Conservation (phyloP, 108 stramenopile species). For the Cyclostephanos tholiformis region DNA sequence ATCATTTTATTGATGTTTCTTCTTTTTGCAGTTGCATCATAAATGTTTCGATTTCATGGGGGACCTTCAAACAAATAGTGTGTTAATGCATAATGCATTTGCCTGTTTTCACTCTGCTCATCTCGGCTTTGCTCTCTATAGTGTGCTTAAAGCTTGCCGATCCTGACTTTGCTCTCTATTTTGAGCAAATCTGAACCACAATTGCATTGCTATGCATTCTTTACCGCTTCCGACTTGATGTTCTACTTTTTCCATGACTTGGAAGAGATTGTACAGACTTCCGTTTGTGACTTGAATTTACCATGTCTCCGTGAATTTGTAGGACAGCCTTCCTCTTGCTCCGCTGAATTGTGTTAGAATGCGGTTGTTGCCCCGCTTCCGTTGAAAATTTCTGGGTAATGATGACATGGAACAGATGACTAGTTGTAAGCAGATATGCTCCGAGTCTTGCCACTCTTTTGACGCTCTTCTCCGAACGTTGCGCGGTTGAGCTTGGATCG, state of each 20-base stretch:
- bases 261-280: neutral
- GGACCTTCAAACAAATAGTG: no score
- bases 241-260: neutral
- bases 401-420: conserved; percentile 42
- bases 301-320: neutral
- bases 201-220: neutral
- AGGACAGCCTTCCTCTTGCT: neutral
- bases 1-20: no score
- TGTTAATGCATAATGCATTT: no score
- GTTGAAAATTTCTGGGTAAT: conserved; percentile 27
- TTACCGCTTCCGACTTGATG: conserved; percentile 11
- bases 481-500: conserved; percentile 38
- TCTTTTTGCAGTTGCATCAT: no score
- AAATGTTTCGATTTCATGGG: no score
- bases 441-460: conserved; percentile 13
- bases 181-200: no score
- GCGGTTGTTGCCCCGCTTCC: neutral
- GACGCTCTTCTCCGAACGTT: conserved; percentile 34
- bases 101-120: no score
- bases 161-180: no score
- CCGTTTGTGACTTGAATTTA: conserved; percentile 1
- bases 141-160: no score
- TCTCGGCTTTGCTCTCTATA: no score
- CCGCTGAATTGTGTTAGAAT: neutral
- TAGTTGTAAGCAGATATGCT: conserved; percentile 29